A percentile compares a stretch with the other conserved stretches of the same genome.
phyloP scores from a whole-genome alignment of 2,329 filamentous ascomycete genomes.

The Eutypa lata region DNA sequence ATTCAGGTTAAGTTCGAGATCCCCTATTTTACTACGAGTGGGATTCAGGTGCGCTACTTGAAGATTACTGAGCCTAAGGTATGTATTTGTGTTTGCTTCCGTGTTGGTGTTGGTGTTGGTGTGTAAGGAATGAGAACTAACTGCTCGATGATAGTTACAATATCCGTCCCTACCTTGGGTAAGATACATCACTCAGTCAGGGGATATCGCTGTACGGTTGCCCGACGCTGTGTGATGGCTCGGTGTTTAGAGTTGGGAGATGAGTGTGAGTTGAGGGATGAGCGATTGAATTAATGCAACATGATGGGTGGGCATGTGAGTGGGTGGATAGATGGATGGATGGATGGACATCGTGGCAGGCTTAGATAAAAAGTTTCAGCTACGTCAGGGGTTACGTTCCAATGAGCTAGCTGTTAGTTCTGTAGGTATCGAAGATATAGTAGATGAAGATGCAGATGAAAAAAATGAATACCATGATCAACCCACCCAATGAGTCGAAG shows the following conservation, averaged over 20 bases:
- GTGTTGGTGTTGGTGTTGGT: too few species aligned
- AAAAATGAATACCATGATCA: too few species aligned
- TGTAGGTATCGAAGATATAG: too few species aligned
- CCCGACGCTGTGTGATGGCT: slow-evolving; percentile 71
- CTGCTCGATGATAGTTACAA: slow-evolving; percentile 70
- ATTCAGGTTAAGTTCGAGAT: slow-evolving; percentile 99
- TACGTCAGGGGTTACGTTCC: too few species aligned
- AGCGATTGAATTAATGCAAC: slow-evolving; percentile 11
- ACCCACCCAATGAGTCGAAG: too few species aligned
- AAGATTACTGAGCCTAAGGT: slow-evolving; percentile 99
- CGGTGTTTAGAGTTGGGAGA: slow-evolving; percentile 7
- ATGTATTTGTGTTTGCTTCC: slow-evolving; percentile 26
- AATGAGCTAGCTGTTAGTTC: too few species aligned
- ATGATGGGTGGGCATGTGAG: too few species aligned
- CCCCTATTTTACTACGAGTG: slow-evolving; percentile 99
- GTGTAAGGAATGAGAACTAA: neutral
- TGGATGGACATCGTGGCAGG: slow-evolving; percentile 11
- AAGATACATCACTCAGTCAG: slow-evolving; percentile 96
- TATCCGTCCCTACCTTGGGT: slow-evolving; percentile 98
- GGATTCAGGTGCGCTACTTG: slow-evolving; percentile 95
- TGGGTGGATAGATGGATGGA: too few species aligned
- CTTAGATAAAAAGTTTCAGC: slow-evolving; percentile 19
- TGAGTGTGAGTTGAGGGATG: slow-evolving; percentile 7
- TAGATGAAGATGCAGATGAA: too few species aligned
- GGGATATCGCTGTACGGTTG: slow-evolving; percentile 90